These are phyloP conservation scores for Pseudonitzschia delicatissima DNA, from an alignment of 108 stramenopile genomes.

Conservation along the genomic window DNA sequence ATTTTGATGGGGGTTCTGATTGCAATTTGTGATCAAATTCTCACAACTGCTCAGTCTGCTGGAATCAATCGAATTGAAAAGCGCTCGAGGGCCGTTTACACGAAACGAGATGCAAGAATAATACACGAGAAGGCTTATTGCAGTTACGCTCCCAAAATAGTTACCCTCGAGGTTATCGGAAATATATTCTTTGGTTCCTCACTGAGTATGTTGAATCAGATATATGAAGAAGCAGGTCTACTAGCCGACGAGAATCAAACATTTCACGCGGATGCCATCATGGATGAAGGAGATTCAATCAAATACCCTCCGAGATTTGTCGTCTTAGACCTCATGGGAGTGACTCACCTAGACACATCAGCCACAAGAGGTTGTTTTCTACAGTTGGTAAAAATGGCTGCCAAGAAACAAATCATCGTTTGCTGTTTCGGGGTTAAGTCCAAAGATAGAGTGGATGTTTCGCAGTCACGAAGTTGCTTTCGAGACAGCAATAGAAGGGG, in stretches of 20 bases:
- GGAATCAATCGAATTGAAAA: slow-evolving; percentile 51
- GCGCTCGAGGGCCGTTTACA: slow-evolving; percentile 75
- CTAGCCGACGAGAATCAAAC: slow-evolving; percentile 22
- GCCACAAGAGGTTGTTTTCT: slow-evolving; percentile 75
- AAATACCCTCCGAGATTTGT: slow-evolving; percentile 54
- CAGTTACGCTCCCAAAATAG: slow-evolving; percentile 44
- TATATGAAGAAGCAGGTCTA: slow-evolving; percentile 55
- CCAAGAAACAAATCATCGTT: slow-evolving; percentile 60
- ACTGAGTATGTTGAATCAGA: slow-evolving; percentile 50
- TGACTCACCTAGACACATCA: slow-evolving; percentile 72
- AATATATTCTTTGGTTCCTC: slow-evolving; percentile 82
- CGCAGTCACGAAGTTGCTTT: slow-evolving; percentile 71
- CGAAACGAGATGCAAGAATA: slow-evolving; percentile 56
- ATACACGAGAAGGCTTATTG: slow-evolving; percentile 67
- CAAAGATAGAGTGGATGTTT: slow-evolving; percentile 84
- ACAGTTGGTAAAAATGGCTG: slow-evolving; percentile 69
- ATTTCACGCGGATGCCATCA: background rate
- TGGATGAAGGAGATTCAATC: background rate
- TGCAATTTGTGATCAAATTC: slow-evolving; percentile 74
- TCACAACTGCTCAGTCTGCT: slow-evolving; percentile 63
- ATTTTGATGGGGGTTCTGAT: slow-evolving; percentile 71
- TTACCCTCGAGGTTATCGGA: slow-evolving; percentile 69
- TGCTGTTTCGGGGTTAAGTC: slow-evolving; percentile 64
- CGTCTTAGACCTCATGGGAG: slow-evolving; percentile 70
- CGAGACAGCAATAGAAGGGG: slow-evolving; percentile 45